Evolutionary conservation across 116 monocot species (phyloP).

Genomic region (Phalaenopsis hybrid): DNA sequence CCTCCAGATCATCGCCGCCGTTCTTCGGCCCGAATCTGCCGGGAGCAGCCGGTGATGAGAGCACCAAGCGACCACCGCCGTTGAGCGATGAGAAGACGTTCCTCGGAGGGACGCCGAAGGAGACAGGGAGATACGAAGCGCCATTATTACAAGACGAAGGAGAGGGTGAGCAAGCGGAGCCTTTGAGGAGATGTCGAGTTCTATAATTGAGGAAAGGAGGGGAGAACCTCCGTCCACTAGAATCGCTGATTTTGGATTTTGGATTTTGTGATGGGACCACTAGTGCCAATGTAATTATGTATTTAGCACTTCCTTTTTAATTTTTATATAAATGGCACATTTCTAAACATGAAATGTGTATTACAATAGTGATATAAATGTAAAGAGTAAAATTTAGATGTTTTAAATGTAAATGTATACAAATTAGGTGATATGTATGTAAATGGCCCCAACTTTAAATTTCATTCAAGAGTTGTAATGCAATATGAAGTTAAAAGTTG

Average conservation of each 20-base stretch:
- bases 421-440: too few relatives aligned
- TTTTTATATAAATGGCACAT: too few relatives aligned
- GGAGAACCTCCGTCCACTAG: background rate
- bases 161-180: background rate
- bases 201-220: background rate
- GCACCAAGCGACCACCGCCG: background rate
- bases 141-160: slow-evolving; percentile 6
- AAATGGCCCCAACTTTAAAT: too few relatives aligned
- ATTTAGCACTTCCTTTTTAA: too few relatives aligned
- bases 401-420: too few relatives aligned
- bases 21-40: background rate
- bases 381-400: too few relatives aligned
- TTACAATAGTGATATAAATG: too few relatives aligned
- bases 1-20: background rate
- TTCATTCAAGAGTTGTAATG: too few relatives aligned
- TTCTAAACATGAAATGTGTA: too few relatives aligned
- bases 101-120: background rate
- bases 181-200: background rate
- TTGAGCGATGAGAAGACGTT: background rate
- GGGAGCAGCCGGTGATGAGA: background rate
- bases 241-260: background rate
- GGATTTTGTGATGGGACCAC: too few relatives aligned
- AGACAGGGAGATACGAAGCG: slow-evolving; percentile 16
- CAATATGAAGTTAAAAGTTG: too few relatives aligned
- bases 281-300: too few relatives aligned